These are phyloP conservation scores for Sindora glabra DNA, from an alignment of 306 rosid species.

Conservation along the genomic window DNA sequence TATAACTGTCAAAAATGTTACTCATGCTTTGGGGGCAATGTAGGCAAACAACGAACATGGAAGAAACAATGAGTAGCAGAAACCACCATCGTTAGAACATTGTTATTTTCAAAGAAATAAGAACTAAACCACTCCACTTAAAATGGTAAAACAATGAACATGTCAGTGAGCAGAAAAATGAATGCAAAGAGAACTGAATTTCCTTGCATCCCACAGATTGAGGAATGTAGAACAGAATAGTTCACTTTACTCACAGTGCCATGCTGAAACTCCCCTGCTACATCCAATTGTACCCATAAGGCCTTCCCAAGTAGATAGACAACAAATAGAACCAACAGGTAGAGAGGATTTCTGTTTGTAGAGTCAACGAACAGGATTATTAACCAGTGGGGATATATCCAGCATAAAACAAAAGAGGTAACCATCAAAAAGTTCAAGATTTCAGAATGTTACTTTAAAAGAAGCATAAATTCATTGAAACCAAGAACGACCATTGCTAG, in stretches of 20 bases:
- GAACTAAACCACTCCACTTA: too few species aligned
- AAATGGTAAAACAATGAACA: too few species aligned
- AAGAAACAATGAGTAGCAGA: neutral
- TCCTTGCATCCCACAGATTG: neutral
- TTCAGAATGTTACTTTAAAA: constrained; percentile 48
- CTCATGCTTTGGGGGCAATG: too few species aligned
- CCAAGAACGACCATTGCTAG: constrained; percentile 71
- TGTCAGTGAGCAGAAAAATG: neutral
- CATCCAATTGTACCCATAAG: constrained; percentile 77
- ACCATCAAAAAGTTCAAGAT: neutral
- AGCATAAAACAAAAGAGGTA: neutral
- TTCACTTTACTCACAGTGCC: constrained; percentile 57
- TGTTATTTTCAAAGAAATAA: too few species aligned
- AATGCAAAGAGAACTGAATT: neutral
- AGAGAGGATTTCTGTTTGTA: constrained; percentile 72
- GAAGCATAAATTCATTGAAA: constrained; percentile 71
- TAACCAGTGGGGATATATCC: neutral
- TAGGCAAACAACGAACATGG: too few species aligned
- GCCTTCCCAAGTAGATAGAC: constrained; percentile 57
- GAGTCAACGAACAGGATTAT: constrained; percentile 11
- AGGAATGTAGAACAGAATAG: neutral
- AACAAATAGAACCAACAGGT: constrained; percentile 55
- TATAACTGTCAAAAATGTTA: too few species aligned
- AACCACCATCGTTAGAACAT: too few species aligned
- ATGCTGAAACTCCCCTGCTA: constrained; percentile 50